Conservation (phyloP, 495 filamentous ascomycete species). For the Penicillium soppii region DNA sequence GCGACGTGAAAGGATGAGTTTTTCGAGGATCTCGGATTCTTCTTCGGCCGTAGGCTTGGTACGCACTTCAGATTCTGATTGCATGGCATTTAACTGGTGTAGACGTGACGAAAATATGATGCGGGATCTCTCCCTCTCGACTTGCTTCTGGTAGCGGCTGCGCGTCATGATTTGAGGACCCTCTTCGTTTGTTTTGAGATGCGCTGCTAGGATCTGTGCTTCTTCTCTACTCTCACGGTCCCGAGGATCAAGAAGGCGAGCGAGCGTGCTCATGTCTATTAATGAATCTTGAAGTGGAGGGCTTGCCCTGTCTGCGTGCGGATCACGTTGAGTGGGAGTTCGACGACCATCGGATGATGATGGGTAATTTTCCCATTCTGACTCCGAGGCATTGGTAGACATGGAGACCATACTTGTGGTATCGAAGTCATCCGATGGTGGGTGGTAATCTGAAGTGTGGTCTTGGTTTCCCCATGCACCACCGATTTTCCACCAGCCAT, state of each 20-base stretch:
- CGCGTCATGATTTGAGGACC: constrained; percentile 69
- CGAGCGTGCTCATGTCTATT: constrained; percentile 67
- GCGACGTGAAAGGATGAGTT: constrained; percentile 69
- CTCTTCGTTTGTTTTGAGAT: constrained; percentile 58
- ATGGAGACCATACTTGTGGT: constrained; percentile 75
- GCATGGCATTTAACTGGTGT: constrained; percentile 15
- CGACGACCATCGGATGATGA: constrained; percentile 59
- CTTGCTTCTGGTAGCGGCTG: constrained; percentile 64
- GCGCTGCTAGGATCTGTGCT: constrained; percentile 78
- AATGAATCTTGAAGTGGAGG: constrained; percentile 62
- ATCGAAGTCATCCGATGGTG: constrained; percentile 58
- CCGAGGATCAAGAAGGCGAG: constrained; percentile 79
- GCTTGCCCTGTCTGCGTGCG: constrained; percentile 49
- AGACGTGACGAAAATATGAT: constrained; percentile 55
- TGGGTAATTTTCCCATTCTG: constrained; percentile 58
- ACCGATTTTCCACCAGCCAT: constrained; percentile 74
- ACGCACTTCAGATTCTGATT: constrained; percentile 25
- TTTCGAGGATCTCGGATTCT: constrained; percentile 77
- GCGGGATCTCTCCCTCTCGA: constrained; percentile 63
- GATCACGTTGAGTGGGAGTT: constrained; percentile 68
- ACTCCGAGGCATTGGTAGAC: constrained; percentile 46
- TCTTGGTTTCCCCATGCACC: constrained; percentile 84
- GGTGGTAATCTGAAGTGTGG: constrained; percentile 67
- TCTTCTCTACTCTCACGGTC: constrained; percentile 75
- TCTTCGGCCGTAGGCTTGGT: constrained; percentile 64